Percentiles rank a stretch among this genome's conserved stretches.
Conservation (phyloP, 352 stramenopile species). For the Phytophthora constricta region DNA sequence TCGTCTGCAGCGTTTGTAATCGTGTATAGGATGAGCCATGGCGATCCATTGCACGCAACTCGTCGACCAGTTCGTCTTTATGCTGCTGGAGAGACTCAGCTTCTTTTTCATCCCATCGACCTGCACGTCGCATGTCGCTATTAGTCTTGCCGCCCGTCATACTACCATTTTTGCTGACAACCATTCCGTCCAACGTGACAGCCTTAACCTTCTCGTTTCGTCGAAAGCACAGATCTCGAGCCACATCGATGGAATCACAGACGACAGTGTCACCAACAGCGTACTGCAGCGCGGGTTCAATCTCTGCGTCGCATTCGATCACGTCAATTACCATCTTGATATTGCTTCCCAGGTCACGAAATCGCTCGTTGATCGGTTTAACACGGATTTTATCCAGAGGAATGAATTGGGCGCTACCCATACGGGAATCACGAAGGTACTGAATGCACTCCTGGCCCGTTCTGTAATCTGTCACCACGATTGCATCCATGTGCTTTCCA, state of each 20-base stretch:
- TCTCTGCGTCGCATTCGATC: slow-evolving; percentile 93
- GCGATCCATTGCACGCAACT: slow-evolving; percentile 67
- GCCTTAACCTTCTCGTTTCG: slow-evolving; percentile 89
- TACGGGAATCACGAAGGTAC: slow-evolving; percentile 96
- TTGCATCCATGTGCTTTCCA: slow-evolving; percentile 97
- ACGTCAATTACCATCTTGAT: slow-evolving; percentile 97
- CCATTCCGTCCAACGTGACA: slow-evolving; percentile 94
- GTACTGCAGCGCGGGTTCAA: slow-evolving; percentile 95
- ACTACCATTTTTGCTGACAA: slow-evolving; percentile 98
- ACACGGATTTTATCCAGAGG: slow-evolving; percentile 95
- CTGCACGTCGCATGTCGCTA: slow-evolving; percentile 82
- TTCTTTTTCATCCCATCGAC: slow-evolving; percentile 94
- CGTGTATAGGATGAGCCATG: slow-evolving; percentile 76
- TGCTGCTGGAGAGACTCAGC: slow-evolving; percentile 84
- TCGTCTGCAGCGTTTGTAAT: slow-evolving; percentile 68
- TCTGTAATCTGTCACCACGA: slow-evolving; percentile 83
- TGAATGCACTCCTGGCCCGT: slow-evolving; percentile 88
- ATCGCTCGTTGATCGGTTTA: slow-evolving; percentile 93
- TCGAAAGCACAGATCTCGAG: slow-evolving; percentile 84
- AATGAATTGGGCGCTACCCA: slow-evolving; percentile 96
- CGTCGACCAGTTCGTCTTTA: slow-evolving; percentile 84
- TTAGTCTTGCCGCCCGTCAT: slow-evolving; percentile 97
- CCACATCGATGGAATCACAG: slow-evolving; percentile 95
- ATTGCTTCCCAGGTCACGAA: slow-evolving; percentile 89
- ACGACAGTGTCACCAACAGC: slow-evolving; percentile 96